Evolutionary conservation across 805 yeast species (phyloP).

Genomic region (Yarrowia phangngaensis): DNA sequence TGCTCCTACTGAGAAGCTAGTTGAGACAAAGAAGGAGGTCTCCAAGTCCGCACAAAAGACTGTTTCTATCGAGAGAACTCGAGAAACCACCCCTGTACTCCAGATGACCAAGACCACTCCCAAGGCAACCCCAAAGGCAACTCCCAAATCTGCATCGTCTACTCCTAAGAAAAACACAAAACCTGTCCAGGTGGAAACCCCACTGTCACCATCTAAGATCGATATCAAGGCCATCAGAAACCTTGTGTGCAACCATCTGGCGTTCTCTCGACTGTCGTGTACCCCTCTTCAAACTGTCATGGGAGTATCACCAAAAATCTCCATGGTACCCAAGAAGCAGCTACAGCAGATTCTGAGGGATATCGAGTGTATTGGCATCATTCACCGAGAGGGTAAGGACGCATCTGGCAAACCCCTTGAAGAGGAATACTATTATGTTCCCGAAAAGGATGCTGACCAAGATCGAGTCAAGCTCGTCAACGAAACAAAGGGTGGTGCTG

Average conservation of each 20-base stretch:
- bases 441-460: conserved; percentile 72
- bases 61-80: not conserved
- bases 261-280: conserved; percentile 82
- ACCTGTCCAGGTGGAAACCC: not conserved
- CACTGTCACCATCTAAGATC: conserved; percentile 7
- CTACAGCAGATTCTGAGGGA: conserved; percentile 46
- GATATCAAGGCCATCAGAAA: conserved; percentile 52
- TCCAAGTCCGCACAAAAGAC: not conserved
- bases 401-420: conserved; percentile 95
- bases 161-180: conserved; percentile 11
- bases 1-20: conserved; percentile 23
- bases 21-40: conserved; percentile 30
- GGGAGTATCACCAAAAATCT: conserved; percentile 43
- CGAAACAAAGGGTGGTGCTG: conserved; percentile 73
- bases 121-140: not conserved
- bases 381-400: conserved; percentile 85
- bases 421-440: conserved; percentile 86
- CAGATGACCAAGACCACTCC: conserved; percentile 3
- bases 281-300: conserved; percentile 75
- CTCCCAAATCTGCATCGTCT: not conserved
- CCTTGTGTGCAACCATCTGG: conserved; percentile 75
- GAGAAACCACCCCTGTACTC: conserved; percentile 8
- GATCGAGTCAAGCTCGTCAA: conserved; percentile 68
- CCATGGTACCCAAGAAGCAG: conserved; percentile 33
- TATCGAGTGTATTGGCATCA: conserved; percentile 73